Evolutionary conservation across 1,139 yeast genomes (phyloP).

Genomic region (Suhomyces maxii): DNA sequence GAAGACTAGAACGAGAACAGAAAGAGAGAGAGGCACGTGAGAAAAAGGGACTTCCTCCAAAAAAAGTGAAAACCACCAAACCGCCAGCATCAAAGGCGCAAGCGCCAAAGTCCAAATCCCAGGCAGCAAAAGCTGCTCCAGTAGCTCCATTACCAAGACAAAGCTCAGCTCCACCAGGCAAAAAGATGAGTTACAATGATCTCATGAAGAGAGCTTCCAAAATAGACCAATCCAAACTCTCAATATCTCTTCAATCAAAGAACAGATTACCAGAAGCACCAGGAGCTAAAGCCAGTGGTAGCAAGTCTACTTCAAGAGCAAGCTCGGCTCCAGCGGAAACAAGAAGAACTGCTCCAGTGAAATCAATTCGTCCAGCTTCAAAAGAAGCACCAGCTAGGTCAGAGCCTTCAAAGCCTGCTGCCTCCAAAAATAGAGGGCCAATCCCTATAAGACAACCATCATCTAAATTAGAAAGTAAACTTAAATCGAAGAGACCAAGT

Average conservation of each 20-base stretch:
- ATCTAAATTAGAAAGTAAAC: slow-evolving; percentile 26
- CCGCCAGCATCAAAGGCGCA: slow-evolving; percentile 8
- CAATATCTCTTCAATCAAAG: slow-evolving; percentile 36
- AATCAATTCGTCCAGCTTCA: not conserved
- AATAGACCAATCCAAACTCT: slow-evolving; percentile 45
- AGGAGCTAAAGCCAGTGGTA: slow-evolving; percentile 13
- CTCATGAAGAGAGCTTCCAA: slow-evolving; percentile 71
- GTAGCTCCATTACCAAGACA: slow-evolving; percentile 2
- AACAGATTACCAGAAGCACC: slow-evolving; percentile 30
- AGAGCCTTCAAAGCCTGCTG: not conserved
- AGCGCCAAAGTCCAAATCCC: slow-evolving; percentile 10
- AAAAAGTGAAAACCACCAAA: slow-evolving; percentile 13
- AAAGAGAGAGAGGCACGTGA: slow-evolving; percentile 35
- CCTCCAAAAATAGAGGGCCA: slow-evolving; percentile 18
- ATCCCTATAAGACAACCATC: slow-evolving; percentile 29
- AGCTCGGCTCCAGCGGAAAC: slow-evolving; percentile 7
- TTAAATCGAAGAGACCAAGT: slow-evolving; percentile 18
- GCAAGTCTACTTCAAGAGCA: slow-evolving; percentile 4
- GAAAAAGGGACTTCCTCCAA: slow-evolving; percentile 36
- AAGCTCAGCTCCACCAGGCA: slow-evolving; percentile 18
- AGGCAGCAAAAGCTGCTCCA: slow-evolving; percentile 7
- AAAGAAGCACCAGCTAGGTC: not conserved
- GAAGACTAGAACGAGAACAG: slow-evolving; percentile 55
- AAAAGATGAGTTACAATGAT: slow-evolving; percentile 63
- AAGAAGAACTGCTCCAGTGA: not conserved